A percentile compares a stretch with the other conserved stretches of the same genome.
Evolutionary conservation across 176 grass and related monocot species (phyloP).

Genomic region (Triticum dicoccoides): DNA sequence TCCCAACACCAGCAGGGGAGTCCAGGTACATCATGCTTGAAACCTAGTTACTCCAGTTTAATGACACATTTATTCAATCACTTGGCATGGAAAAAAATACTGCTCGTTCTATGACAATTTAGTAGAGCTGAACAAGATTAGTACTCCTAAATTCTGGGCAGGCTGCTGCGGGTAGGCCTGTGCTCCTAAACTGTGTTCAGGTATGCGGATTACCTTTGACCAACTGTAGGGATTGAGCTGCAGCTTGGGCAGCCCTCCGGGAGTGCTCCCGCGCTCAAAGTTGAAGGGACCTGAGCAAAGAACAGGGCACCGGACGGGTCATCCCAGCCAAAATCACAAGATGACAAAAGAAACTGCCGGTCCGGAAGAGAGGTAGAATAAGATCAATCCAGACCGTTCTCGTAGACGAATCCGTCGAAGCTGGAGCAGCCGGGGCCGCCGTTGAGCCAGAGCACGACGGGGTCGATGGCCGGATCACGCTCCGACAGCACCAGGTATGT

Average conservation of each 20-base stretch:
- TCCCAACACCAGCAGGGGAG: slow-evolving; percentile 75
- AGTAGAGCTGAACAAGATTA: too few species aligned
- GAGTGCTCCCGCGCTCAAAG: slow-evolving; percentile 43
- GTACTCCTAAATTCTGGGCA: too few species aligned
- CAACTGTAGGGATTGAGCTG: slow-evolving; percentile 87
- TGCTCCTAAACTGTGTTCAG: too few species aligned
- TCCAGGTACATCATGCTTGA: slow-evolving; percentile 86
- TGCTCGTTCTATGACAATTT: background rate
- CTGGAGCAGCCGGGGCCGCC: slow-evolving; percentile 89
- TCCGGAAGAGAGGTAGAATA: background rate
- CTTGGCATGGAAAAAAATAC: background rate
- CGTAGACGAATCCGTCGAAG: slow-evolving; percentile 84
- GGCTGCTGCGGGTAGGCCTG: too few species aligned
- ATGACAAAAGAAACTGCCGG: background rate
- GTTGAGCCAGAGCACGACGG: slow-evolving; percentile 89
- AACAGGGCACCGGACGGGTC: too few species aligned
- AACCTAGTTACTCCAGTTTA: slow-evolving; percentile 41
- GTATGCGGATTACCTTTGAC: slow-evolving; percentile 59
- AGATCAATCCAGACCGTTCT: slow-evolving; percentile 38
- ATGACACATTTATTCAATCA: background rate
- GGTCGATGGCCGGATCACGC: slow-evolving; percentile 56
- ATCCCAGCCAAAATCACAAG: background rate
- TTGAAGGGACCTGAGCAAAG: slow-evolving; percentile 63
- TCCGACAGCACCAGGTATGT: slow-evolving; percentile 68
- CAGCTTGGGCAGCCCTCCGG: slow-evolving; percentile 49